Evolutionary conservation across 2,329 filamentous ascomycete species (phyloP).

Genomic region (Emmonsiellopsis sp.): DNA sequence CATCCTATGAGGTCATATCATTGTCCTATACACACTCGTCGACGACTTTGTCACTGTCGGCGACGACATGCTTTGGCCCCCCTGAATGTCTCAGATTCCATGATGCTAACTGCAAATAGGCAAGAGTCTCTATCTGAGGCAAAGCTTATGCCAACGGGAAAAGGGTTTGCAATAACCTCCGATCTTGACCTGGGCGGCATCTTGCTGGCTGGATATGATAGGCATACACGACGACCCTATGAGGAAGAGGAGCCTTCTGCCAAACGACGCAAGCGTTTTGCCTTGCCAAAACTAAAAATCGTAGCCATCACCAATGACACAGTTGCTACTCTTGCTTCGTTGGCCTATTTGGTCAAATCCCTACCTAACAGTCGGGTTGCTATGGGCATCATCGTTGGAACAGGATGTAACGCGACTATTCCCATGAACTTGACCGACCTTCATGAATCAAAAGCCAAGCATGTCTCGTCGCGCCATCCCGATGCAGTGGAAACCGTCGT

Average conservation of each 20-base stretch:
- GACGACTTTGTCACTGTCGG: not conserved
- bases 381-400: conserved; percentile 76
- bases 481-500: conserved; percentile 59
- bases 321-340: conserved; percentile 67
- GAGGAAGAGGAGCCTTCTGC: conserved; percentile 30
- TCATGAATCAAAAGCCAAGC: conserved; percentile 51
- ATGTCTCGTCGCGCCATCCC: conserved; percentile 38
- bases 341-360: conserved; percentile 61
- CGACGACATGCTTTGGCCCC: not conserved
- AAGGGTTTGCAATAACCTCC: conserved; percentile 48
- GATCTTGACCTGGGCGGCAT: conserved; percentile 47
- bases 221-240: conserved; percentile 35
- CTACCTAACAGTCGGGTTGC: conserved; percentile 53
- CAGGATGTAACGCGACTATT: conserved; percentile 72
- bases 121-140: conserved; percentile 46
- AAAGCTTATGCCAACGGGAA: conserved; percentile 49
- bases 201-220: conserved; percentile 44
- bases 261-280: conserved; percentile 36
- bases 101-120: conserved; percentile 20
- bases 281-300: conserved; percentile 58
- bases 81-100: not conserved
- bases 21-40: not conserved
- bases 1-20: not conserved
- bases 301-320: conserved; percentile 74
- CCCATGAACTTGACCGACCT: conserved; percentile 56